Conservation (phyloP, 805 yeast genomes). For the Hermanozyma aechmeae region DNA sequence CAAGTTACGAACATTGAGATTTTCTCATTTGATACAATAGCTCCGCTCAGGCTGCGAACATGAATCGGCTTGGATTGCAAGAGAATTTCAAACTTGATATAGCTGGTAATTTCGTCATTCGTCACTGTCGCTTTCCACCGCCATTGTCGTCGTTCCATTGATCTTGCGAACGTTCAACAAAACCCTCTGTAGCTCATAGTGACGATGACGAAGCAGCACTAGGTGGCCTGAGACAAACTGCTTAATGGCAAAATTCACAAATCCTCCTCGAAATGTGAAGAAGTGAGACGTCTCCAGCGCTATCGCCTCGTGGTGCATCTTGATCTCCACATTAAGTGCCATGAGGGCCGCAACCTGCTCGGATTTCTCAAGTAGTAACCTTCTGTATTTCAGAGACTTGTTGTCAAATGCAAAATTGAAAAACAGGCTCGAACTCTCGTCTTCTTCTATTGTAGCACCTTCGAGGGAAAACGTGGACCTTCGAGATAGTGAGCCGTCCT, state of each 20-base stretch:
- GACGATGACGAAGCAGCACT: conserved; percentile 6
- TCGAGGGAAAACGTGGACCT: conserved; percentile 4
- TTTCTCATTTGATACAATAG: too few relatives aligned
- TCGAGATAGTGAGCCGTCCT: background rate
- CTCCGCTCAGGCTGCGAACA: too few relatives aligned
- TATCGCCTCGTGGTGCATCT: conserved; percentile 45
- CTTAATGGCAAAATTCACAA: conserved; percentile 29
- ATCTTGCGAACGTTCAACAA: background rate
- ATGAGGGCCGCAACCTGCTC: conserved; percentile 34
- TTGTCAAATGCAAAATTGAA: conserved; percentile 40
- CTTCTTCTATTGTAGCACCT: conserved; percentile 3
- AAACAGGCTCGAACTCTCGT: conserved; percentile 5
- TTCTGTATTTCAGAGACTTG: conserved; percentile 39
- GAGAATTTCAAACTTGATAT: too few relatives aligned
- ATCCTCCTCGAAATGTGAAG: conserved; percentile 38
- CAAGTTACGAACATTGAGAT: too few relatives aligned
- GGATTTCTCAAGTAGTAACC: conserved; percentile 28
- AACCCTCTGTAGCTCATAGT: conserved; percentile 3
- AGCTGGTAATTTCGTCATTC: too few relatives aligned
- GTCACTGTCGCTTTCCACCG: background rate
- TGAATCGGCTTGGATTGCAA: too few relatives aligned
- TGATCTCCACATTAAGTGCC: conserved; percentile 38
- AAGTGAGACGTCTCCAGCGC: conserved; percentile 59
- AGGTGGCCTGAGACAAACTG: conserved; percentile 12
- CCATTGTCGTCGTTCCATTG: background rate